phyloP scores from a whole-genome alignment of 805 yeast species.

The Zygosaccharomyces rouxii region DNA sequence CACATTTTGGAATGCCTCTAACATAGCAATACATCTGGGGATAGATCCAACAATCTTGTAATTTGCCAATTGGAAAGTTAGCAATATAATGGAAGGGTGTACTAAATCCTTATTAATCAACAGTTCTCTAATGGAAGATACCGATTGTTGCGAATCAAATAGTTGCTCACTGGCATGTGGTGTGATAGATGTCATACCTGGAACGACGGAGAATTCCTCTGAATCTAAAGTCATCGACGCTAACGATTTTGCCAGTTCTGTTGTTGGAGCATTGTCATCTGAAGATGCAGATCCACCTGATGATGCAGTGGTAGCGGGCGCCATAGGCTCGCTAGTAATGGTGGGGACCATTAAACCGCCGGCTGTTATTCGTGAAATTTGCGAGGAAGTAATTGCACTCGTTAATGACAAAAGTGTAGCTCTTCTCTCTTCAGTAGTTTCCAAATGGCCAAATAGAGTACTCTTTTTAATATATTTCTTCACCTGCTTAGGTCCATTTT shows the following conservation, averaged over 20 bases:
- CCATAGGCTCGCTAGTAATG: slow-evolving; percentile 28
- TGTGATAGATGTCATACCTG: slow-evolving; percentile 39
- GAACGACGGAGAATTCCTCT: slow-evolving; percentile 33
- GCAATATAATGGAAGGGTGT: slow-evolving; percentile 77
- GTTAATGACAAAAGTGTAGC: slow-evolving; percentile 35
- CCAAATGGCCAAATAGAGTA: slow-evolving; percentile 71
- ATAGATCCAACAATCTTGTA: slow-evolving; percentile 88
- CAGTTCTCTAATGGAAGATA: slow-evolving; percentile 32
- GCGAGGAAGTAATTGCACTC: slow-evolving; percentile 33
- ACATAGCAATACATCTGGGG: slow-evolving; percentile 78
- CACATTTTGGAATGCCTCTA: slow-evolving; percentile 76
- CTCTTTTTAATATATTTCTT: slow-evolving; percentile 50
- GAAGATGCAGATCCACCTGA: slow-evolving; percentile 6
- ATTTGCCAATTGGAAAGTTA: slow-evolving; percentile 76
- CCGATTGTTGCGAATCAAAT: slow-evolving; percentile 27
- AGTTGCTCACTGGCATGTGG: slow-evolving; percentile 41
- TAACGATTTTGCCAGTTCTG: slow-evolving; percentile 25
- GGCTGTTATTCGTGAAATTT: slow-evolving; percentile 35
- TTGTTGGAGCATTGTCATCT: background rate
- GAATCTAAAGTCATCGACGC: slow-evolving; percentile 27
- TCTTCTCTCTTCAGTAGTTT: slow-evolving; percentile 71
- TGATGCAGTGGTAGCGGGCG: slow-evolving; percentile 21
- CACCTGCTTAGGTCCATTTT: slow-evolving; percentile 48
- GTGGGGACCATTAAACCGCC: slow-evolving; percentile 35
- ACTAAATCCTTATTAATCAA: slow-evolving; percentile 47